These are phyloP conservation scores for Suhomyces kilbournensis DNA, from an alignment of 805 yeast species.

Conservation along the genomic window DNA sequence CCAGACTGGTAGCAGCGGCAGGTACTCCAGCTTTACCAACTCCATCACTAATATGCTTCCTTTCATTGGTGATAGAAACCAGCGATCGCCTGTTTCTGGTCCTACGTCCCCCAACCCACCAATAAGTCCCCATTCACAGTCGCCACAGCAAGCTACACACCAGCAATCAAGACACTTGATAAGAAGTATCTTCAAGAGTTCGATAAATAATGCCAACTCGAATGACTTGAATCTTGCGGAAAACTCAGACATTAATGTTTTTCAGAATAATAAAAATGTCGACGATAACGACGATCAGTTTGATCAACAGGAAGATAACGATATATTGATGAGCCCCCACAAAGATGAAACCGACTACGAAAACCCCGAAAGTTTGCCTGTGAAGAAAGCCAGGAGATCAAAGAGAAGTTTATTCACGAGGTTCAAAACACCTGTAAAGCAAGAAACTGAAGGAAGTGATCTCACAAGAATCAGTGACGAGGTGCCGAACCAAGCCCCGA, in stretches of 20 bases:
- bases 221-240: not conserved
- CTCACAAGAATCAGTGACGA: slow-evolving; percentile 2
- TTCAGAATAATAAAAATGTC: not conserved
- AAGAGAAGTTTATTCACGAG: slow-evolving; percentile 39
- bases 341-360: slow-evolving; percentile 21
- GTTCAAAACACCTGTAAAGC: slow-evolving; percentile 24
- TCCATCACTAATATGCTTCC: slow-evolving; percentile 41
- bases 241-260: not conserved
- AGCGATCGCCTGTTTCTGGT: slow-evolving; percentile 17
- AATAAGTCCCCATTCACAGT: slow-evolving; percentile 5
- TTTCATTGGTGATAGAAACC: slow-evolving; percentile 35
- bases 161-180: slow-evolving; percentile 27
- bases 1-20: slow-evolving; percentile 13
- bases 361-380: slow-evolving; percentile 7
- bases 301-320: not conserved
- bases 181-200: slow-evolving; percentile 16
- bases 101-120: slow-evolving; percentile 16
- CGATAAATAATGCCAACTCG: slow-evolving; percentile 1
- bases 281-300: not conserved
- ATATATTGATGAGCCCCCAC: slow-evolving; percentile 18
- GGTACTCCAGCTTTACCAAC: slow-evolving; percentile 33
- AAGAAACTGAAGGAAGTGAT: slow-evolving; percentile 9
- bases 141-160: slow-evolving; percentile 10
- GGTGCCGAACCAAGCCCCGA: not conserved
- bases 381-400: slow-evolving; percentile 31